Percentiles rank a stretch among this genome's conserved stretches.
These are phyloP conservation scores for Neonectria sp. DNA, from an alignment of 2,329 filamentous ascomycete species.

Conservation along the genomic window DNA sequence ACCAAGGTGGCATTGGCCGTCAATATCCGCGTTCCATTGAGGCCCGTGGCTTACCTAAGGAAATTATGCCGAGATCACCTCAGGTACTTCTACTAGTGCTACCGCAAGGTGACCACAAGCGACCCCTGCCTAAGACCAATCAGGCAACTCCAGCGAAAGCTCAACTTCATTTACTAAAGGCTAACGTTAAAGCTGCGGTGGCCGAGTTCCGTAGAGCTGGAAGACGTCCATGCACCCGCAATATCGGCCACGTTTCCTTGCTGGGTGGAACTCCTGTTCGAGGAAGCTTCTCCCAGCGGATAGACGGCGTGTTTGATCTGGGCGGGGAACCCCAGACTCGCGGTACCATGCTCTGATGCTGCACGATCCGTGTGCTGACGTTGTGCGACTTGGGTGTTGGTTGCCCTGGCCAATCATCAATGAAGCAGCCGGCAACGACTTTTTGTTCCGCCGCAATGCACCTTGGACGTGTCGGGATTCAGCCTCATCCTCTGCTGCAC, in stretches of 20 bases:
- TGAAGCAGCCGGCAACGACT: not conserved
- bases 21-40: not conserved
- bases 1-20: not conserved
- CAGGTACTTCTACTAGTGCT: not conserved
- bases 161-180: not conserved
- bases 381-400: not conserved
- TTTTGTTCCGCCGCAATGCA: not conserved
- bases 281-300: not conserved
- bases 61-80: not conserved
- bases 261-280: not conserved
- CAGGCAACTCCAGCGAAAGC: not conserved
- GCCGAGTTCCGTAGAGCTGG: not conserved
- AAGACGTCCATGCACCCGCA: constrained; percentile 2
- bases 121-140: not conserved
- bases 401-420: not conserved
- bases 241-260: not conserved
- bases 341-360: not conserved
- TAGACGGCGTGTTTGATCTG: not conserved
- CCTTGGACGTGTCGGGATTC: not conserved
- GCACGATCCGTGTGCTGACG: not conserved
- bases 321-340: constrained; percentile 8
- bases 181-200: not conserved
- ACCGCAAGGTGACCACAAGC: not conserved
- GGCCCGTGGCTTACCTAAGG: not conserved
- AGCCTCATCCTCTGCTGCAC: not conserved